A percentile compares a stretch with the other conserved stretches of the same genome.
Evolutionary conservation across 306 rosid species (phyloP).

Genomic region (Aeschynomene evenia): DNA sequence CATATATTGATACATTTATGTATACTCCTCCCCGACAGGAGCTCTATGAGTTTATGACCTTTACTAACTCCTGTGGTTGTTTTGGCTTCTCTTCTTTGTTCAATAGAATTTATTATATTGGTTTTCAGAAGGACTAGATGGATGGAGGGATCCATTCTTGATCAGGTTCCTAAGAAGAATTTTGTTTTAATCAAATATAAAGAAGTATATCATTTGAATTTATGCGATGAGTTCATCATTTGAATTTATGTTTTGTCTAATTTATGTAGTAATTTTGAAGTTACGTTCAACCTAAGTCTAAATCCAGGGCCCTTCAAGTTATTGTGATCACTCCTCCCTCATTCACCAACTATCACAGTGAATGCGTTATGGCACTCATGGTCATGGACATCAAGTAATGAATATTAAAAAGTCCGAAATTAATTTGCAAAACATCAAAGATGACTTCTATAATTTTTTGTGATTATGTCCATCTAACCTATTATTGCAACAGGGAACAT

Average conservation of each 20-base stretch:
- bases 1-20: not conserved
- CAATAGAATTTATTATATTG: not conserved
- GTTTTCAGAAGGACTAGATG: too few relatives aligned
- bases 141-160: too few relatives aligned
- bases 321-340: not conserved
- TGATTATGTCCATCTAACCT: too few relatives aligned
- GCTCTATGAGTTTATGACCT: not conserved
- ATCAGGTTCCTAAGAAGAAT: too few relatives aligned
- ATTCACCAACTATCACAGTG: not conserved
- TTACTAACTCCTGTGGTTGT: not conserved
- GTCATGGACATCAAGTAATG: not conserved
- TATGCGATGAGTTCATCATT: too few relatives aligned
- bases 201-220: too few relatives aligned
- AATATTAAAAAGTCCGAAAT: not conserved
- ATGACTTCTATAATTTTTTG: not conserved
- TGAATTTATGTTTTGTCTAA: too few relatives aligned
- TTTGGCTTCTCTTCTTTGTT: not conserved
- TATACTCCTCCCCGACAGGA: not conserved
- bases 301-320: not conserved
- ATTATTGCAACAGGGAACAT: too few relatives aligned
- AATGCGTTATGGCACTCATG: too few relatives aligned
- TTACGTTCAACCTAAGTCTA: not conserved
- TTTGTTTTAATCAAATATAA: too few relatives aligned
- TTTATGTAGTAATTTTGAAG: not conserved
- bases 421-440: too few relatives aligned